Percentiles rank a stretch among this genome's conserved stretches.
Conservation (phyloP, 2,329 filamentous ascomycete species). For the Sclerotinia nivalis region DNA sequence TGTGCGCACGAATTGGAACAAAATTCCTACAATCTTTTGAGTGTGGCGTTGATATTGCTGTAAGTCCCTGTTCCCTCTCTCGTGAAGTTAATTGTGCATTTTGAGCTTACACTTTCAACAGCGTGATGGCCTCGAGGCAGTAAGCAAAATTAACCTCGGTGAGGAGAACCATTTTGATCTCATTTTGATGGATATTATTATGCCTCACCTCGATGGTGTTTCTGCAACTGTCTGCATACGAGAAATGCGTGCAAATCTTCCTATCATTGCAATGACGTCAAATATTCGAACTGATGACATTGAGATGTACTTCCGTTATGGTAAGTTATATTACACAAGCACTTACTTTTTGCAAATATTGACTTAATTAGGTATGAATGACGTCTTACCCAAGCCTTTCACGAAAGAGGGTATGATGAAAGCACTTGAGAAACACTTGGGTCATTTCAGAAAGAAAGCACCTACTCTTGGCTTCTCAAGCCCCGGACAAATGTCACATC, state of each 20-base stretch:
- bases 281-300: slow-evolving; percentile 97
- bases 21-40: slow-evolving; percentile 67
- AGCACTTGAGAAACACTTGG: slow-evolving; percentile 84
- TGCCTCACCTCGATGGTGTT: slow-evolving; percentile 94
- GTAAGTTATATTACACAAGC: slow-evolving; percentile 54
- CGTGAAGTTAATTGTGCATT: not conserved
- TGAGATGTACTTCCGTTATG: slow-evolving; percentile 94
- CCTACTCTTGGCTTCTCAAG: slow-evolving; percentile 26
- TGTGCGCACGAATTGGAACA: slow-evolving; percentile 66
- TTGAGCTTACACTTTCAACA: slow-evolving; percentile 43
- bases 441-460: slow-evolving; percentile 72
- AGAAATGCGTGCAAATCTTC: slow-evolving; percentile 76
- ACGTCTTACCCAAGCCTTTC: slow-evolving; percentile 95
- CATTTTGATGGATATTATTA: slow-evolving; percentile 92
- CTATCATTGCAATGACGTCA: slow-evolving; percentile 97
- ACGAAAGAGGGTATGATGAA: slow-evolving; percentile 83
- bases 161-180: slow-evolving; percentile 56
- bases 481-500: slow-evolving; percentile 32
- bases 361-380: slow-evolving; percentile 78
- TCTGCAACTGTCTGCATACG: slow-evolving; percentile 92
- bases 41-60: slow-evolving; percentile 67
- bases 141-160: slow-evolving; percentile 70
- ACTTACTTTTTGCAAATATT: slow-evolving; percentile 33
- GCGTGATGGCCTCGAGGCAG: slow-evolving; percentile 87
- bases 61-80: slow-evolving; percentile 46